phyloP scores from a whole-genome alignment of 305 asterid species.

The Fraxinus nigra region DNA sequence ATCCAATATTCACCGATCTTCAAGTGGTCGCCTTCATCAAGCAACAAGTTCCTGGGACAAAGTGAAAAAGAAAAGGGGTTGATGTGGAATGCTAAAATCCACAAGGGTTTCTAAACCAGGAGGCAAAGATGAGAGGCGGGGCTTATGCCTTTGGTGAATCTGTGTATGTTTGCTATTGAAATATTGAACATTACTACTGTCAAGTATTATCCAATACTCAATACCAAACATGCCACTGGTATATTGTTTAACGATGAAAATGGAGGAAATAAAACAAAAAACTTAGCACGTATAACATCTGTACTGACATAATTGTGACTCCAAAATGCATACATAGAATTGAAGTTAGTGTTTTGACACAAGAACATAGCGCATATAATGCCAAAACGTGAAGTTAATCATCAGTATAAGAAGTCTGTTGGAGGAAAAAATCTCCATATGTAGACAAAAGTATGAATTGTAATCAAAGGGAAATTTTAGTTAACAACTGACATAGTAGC shows the following conservation, averaged over 20 bases:
- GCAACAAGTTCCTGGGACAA: conserved; percentile 54
- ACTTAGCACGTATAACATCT: background rate
- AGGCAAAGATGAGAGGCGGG: background rate
- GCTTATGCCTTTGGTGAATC: background rate
- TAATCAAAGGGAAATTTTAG: background rate
- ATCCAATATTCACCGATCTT: conserved; percentile 68
- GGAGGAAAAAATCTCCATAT: background rate
- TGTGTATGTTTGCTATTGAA: background rate
- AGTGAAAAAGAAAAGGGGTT: background rate
- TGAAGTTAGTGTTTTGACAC: background rate
- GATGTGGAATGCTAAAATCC: background rate
- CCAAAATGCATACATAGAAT: background rate
- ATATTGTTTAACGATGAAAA: background rate
- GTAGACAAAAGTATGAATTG: background rate
- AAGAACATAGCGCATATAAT: background rate
- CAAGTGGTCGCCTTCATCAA: conserved; percentile 60
- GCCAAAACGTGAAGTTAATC: background rate
- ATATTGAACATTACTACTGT: background rate
- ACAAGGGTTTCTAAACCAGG: background rate
- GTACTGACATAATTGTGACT: background rate
- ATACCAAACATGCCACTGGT: background rate
- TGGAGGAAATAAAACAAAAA: background rate
- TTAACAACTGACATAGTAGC: background rate
- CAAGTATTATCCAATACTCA: background rate
- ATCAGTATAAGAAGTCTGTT: background rate